phyloP scores from a whole-genome alignment of 2,329 filamentous ascomycete species.

The Achaetomium macrosporum region DNA sequence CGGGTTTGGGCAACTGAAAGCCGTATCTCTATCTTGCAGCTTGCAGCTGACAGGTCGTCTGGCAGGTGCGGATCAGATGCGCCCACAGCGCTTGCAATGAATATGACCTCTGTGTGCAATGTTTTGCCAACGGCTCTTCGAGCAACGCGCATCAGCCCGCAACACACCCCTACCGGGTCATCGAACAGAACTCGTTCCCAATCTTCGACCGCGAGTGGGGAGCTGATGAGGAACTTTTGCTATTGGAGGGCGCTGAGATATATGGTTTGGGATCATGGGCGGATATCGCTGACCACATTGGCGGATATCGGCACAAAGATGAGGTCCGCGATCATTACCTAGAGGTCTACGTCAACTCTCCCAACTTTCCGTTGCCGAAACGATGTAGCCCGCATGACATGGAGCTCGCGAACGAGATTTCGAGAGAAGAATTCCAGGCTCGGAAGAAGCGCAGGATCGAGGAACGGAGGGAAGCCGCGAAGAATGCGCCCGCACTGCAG shows the following conservation, averaged over 20 bases:
- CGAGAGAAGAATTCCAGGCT: conserved; percentile 87
- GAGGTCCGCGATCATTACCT: conserved; percentile 95
- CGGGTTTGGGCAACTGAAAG: background rate
- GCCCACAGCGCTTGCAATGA: conserved; percentile 78
- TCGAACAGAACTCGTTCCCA: conserved; percentile 96
- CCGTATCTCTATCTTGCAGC: conserved; percentile 1
- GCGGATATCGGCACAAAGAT: conserved; percentile 88
- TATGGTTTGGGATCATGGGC: conserved; percentile 97
- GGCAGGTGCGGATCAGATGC: conserved; percentile 87
- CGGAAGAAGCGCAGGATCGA: conserved; percentile 92
- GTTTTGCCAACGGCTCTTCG: conserved; percentile 76
- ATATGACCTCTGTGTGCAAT: conserved; percentile 94
- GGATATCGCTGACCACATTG: conserved; percentile 96
- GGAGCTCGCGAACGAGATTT: conserved; percentile 69
- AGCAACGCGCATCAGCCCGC: conserved; percentile 81
- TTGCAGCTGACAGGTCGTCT: conserved; percentile 9
- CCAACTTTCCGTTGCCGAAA: conserved; percentile 79
- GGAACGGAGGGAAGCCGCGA: conserved; percentile 78
- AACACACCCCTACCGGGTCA: conserved; percentile 84
- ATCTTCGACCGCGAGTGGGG: conserved; percentile 96
- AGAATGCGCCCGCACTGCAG: conserved; percentile 73
- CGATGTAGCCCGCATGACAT: conserved; percentile 78
- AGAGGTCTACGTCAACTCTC: conserved; percentile 76
- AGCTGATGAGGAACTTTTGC: conserved; percentile 89
- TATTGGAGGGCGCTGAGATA: conserved; percentile 90